These are phyloP conservation scores for Tillandsia leiboldiana DNA, from an alignment of 176 grass and related monocot species.

Conservation along the genomic window DNA sequence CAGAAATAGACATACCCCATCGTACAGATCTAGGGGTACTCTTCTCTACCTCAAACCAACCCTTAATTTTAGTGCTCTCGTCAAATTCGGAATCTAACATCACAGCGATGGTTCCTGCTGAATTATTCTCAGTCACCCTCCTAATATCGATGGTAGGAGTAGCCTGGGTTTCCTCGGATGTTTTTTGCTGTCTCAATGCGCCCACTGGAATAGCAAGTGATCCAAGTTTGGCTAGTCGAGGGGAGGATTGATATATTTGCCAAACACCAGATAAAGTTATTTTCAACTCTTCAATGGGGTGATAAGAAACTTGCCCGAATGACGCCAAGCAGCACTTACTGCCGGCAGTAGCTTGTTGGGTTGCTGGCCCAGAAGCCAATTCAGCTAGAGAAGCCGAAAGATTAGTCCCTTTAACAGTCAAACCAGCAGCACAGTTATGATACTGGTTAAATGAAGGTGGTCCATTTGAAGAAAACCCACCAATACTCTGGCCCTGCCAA, in stretches of 20 bases:
- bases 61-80: constrained; percentile 18
- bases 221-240: constrained; percentile 19
- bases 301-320: constrained; percentile 24
- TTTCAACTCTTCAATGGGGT: constrained; percentile 22
- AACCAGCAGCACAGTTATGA: constrained; percentile 24
- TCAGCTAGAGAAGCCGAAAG: constrained; percentile 19
- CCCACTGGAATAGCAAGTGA: constrained; percentile 23
- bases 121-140: not conserved
- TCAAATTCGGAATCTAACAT: constrained; percentile 22
- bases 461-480: constrained; percentile 14
- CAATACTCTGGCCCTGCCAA: constrained; percentile 13
- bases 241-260: constrained; percentile 12
- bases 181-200: constrained; percentile 11
- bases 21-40: not conserved
- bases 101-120: constrained; percentile 15
- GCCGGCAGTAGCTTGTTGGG: constrained; percentile 8
- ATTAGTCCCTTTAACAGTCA: constrained; percentile 22
- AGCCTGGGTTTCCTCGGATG: constrained; percentile 4
- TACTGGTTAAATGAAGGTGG: constrained; percentile 24
- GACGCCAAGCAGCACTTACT: constrained; percentile 19
- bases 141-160: not conserved
- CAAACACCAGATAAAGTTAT: constrained; percentile 24
- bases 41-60: constrained; percentile 23
- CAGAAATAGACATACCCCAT: constrained; percentile 25
- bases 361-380: constrained; percentile 22